Evolutionary conservation across 192 early-diverging fungal genomes (phyloP), one percentile per base, ranked within the genome.

Genomic region (Gonapodya prolifera): DNA sequence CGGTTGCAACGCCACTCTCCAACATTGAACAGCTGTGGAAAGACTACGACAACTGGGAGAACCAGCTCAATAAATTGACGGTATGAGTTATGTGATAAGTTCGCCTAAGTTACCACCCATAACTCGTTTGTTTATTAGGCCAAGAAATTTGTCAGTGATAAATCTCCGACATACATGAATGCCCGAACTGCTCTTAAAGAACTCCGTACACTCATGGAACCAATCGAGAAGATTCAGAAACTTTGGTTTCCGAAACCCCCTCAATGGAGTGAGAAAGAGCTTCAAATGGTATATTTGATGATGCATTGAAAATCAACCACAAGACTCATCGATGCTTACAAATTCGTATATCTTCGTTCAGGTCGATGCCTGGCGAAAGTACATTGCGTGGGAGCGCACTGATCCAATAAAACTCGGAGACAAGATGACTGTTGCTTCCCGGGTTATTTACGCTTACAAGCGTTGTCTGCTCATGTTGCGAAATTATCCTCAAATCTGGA

Each of bases 11-110:
- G 33, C 97, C 97, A 0, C 77, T 96, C 36, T 83, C 90, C 74
- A 94, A 95, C 70, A 88, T 99, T 17, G 96, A 97, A 77, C 87
- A 91, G 80, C 87, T 99, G 17, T 99, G 97, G 97, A 95, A 95
- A 75, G 91, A 95, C 36, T 97, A 97, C 82, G 97, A 99, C 82
- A 83, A 89, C 32, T 97, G 93, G 85, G 96, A 97, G 78, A 96
- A 94, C 79, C 84, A 84, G 1, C 82, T 94, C 23, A 94, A 94
- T 82, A 90, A 94, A 78, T 78, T 94, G 70, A 92, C 92, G 78
- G 91, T 93, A 88, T 34, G 78, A 78, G 33, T 33, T 45, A 76
- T 70, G 75, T 61, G 28, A 28, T 17, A 71, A 29, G 13, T 36
- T 70, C 23, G 35, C 13, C 28, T 2, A 35, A 8, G 33, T 8